A percentile compares a stretch with the other conserved stretches of the same genome.
Conservation (phyloP, 2,329 filamentous ascomycete species). For the Ophiostoma himal-ulmi region DNA sequence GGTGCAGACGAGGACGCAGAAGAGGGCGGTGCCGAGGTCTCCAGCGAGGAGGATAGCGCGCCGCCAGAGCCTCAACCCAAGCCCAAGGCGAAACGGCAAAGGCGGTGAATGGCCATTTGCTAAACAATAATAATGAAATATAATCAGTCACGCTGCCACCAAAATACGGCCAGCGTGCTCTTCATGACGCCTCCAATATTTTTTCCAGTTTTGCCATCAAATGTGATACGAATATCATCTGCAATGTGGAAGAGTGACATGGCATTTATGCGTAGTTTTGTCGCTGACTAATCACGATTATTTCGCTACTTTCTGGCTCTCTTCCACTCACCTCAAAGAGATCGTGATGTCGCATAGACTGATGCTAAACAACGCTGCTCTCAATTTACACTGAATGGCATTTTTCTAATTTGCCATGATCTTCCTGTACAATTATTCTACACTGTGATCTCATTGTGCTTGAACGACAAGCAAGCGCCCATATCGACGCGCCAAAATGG, state of each 20-base stretch:
- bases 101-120: constrained; percentile 9
- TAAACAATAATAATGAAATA: constrained; percentile 5
- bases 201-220: background rate
- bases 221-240: background rate
- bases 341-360: no score
- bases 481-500: background rate
- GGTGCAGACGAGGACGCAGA: constrained; percentile 17
- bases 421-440: background rate
- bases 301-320: no score
- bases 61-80: constrained; percentile 16
- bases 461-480: background rate
- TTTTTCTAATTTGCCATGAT: background rate
- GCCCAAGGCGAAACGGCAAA: constrained; percentile 18
- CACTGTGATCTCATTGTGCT: background rate
- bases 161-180: background rate
- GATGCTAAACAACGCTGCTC: no score
- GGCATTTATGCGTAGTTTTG: no score
- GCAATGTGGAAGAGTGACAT: no score
- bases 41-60: constrained; percentile 14
- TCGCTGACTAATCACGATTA: no score
- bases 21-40: constrained; percentile 1
- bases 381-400: background rate
- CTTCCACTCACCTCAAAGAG: no score
- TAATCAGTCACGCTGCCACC: background rate
- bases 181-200: background rate